A percentile compares a stretch with the other conserved stretches of the same genome.
Conservation (phyloP, 139 green algal species). For the Coelastrella sp. region DNA sequence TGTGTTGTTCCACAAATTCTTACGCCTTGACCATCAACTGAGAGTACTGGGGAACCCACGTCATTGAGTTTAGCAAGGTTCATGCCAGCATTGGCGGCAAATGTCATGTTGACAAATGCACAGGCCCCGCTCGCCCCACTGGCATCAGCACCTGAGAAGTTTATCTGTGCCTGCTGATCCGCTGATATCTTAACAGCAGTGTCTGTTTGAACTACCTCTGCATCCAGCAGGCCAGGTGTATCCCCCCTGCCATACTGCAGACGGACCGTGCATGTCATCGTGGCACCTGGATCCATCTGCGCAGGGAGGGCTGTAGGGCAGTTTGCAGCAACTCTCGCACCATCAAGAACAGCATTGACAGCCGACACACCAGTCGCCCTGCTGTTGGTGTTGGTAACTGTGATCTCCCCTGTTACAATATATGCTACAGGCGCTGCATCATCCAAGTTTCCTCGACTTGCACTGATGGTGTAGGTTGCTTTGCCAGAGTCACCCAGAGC, state of each 20-base stretch:
- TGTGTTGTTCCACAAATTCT: background rate
- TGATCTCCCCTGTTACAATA: background rate
- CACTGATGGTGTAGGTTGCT: background rate
- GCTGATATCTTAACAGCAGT: background rate
- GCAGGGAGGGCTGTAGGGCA: background rate
- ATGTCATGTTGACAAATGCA: slow-evolving; percentile 12
- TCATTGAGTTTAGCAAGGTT: background rate
- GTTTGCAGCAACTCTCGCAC: background rate
- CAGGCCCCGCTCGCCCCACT: background rate
- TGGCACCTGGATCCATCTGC: background rate
- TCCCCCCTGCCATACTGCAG: background rate
- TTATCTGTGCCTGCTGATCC: background rate
- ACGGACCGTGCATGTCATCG: background rate
- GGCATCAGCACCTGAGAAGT: background rate
- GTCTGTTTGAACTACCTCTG: background rate
- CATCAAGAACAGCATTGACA: slow-evolving; percentile 2
- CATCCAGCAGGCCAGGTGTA: background rate
- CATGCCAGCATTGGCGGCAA: slow-evolving; percentile 24
- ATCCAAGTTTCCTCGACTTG: background rate
- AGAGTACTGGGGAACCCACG: background rate
- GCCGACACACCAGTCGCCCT: background rate
- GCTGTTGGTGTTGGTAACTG: background rate
- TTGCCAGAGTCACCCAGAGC: background rate
- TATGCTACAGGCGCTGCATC: background rate
- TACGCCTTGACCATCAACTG: background rate